Evolutionary conservation across 495 filamentous ascomycete species (phyloP), one percentile per base, ranked within the genome.

Genomic region (Aspergillus campestris): DNA sequence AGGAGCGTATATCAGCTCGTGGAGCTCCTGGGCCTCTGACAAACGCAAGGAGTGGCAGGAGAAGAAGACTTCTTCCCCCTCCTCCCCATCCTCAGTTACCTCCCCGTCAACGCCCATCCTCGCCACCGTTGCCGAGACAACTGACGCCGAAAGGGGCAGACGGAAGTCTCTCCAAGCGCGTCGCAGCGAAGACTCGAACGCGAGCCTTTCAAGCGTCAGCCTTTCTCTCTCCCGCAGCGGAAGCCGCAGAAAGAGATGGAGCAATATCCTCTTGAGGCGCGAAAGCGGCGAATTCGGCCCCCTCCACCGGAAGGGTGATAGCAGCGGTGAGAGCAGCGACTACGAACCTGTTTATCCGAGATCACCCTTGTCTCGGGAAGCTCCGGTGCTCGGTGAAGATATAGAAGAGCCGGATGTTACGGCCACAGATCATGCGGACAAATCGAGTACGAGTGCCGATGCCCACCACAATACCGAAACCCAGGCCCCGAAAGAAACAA

Each of bases 1-100:
- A 8, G 78, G 87, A 12, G 84, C 91, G 5, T 98, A 95, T 55
- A 73, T 98, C 38, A 89, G 83, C 40, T 94, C 88, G 24, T 97
- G 94, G 94, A 83, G 89, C n/a, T 68, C 79, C 2, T 98, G 92
- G 92, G 91, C 91, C 6, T 81, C 80, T 28, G 90, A 98, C 65
- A 94, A 94, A 67, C 73, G 84, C 38, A 87, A 84, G 56, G 70
- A 71, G 38, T 77, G 71, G 75, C 70, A 72, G 42, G 66, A 74
- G 24, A 68, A 66, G 44, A 66, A 62, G 45, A 53, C 50, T 10
- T 38, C 50, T 10, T 38, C 63, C 15, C 53, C 69, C 3, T 45
- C 64, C 0, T 57, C 47, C 27, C 50, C 60, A n/a, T 46, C 42
- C 10, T 37, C 54, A 1, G 40, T 47, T 8, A 49, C 52, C 3